phyloP scores from a whole-genome alignment of 1,139 yeast genomes.

The Barnettozyma hawaiiensis region DNA sequence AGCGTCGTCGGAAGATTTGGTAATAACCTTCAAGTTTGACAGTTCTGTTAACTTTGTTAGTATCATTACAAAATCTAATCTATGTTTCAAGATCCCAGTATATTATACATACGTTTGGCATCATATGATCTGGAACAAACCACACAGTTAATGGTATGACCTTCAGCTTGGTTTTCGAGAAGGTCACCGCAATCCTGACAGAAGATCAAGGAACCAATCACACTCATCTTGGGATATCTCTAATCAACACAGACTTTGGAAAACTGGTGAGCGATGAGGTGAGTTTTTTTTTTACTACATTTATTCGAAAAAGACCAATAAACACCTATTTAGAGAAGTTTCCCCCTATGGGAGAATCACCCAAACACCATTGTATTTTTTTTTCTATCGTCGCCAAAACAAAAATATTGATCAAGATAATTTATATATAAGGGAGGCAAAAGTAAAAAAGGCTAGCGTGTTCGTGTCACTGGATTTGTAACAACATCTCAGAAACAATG shows the following conservation, averaged over 20 bases:
- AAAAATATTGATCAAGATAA: slow-evolving; percentile 1
- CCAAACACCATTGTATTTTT: neutral
- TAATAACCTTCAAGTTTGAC: slow-evolving; percentile 76
- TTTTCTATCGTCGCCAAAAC: slow-evolving; percentile 3
- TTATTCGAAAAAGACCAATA: neutral
- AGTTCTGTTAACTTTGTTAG: slow-evolving; percentile 37
- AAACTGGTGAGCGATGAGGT: slow-evolving; percentile 5
- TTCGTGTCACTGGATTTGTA: neutral
- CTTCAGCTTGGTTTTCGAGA: slow-evolving; percentile 60
- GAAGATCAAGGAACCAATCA: slow-evolving; percentile 89
- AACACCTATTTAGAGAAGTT: neutral
- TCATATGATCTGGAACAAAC: slow-evolving; percentile 62
- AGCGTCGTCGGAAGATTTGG: slow-evolving; percentile 80
- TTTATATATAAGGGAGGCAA: neutral
- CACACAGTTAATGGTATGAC: slow-evolving; percentile 50
- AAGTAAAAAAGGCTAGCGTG: too few species aligned
- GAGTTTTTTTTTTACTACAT: slow-evolving; percentile 7
- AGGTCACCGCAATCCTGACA: slow-evolving; percentile 93
- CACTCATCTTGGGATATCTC: slow-evolving; percentile 61
- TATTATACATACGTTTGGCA: slow-evolving; percentile 35
- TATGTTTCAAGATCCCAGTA: too few species aligned
- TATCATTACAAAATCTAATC: too few species aligned
- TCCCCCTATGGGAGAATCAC: neutral
- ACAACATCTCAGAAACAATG: slow-evolving; percentile 9
- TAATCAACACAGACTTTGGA: neutral